Evolutionary conservation across 1,139 yeast genomes (phyloP).

Genomic region (Geotrichum restrictum): DNA sequence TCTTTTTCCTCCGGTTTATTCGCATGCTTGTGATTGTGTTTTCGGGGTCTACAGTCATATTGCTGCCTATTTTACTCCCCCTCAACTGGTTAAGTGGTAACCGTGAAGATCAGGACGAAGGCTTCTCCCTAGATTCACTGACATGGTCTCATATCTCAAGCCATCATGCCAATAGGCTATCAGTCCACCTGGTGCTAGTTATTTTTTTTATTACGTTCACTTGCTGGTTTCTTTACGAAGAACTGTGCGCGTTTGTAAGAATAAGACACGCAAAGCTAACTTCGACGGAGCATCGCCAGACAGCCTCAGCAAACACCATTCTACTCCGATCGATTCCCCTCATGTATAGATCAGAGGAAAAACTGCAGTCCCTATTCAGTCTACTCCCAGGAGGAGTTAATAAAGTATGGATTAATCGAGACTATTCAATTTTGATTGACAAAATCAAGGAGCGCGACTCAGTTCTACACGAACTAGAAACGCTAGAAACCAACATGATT

Average conservation of each 20-base stretch:
- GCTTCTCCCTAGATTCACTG: constrained; percentile 29
- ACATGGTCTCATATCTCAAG: constrained; percentile 32
- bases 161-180: constrained; percentile 23
- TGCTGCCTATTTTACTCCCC: constrained; percentile 31
- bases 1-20: constrained; percentile 35
- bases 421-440: constrained; percentile 26
- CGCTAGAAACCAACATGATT: constrained; percentile 22
- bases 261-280: constrained; percentile 29
- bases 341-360: constrained; percentile 16
- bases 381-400: constrained; percentile 30
- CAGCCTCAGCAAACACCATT: constrained; percentile 31
- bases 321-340: constrained; percentile 30
- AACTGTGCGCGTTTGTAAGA: constrained; percentile 29
- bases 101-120: not conserved
- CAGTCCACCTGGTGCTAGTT: constrained; percentile 32
- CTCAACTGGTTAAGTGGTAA: constrained; percentile 26
- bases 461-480: constrained; percentile 27
- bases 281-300: constrained; percentile 24
- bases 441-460: constrained; percentile 25
- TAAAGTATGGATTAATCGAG: constrained; percentile 35
- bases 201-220: constrained; percentile 23
- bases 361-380: constrained; percentile 22
- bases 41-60: constrained; percentile 23
- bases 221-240: constrained; percentile 26
- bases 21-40: constrained; percentile 27